Conservation (phyloP, 2,329 filamentous ascomycete genomes). For the Pseudogymnoascus destructans region DNA sequence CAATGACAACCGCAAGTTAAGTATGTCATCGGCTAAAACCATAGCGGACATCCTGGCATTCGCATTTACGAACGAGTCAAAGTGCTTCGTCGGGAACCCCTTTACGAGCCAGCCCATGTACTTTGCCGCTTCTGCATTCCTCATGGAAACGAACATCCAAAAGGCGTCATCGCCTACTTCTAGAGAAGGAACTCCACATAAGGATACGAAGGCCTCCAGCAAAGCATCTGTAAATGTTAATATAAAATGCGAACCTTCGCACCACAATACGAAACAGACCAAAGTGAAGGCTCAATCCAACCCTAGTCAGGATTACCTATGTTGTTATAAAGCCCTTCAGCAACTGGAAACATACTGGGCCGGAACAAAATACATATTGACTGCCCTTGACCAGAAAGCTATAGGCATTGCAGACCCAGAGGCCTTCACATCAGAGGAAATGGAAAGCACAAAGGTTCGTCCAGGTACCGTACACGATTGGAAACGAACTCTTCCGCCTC, state of each 20-base stretch:
- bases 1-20: conserved; percentile 57
- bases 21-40: conserved; percentile 52
- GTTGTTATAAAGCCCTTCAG: conserved; percentile 72
- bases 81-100: conserved; percentile 75
- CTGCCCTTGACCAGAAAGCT: conserved; percentile 73
- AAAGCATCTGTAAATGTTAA: conserved; percentile 15
- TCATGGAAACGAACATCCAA: conserved; percentile 66
- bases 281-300: conserved; percentile 1
- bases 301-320: conserved; percentile 43
- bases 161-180: conserved; percentile 53
- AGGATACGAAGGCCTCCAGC: conserved; percentile 9
- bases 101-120: conserved; percentile 88
- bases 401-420: conserved; percentile 70
- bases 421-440: conserved; percentile 58
- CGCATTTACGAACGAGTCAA: conserved; percentile 72
- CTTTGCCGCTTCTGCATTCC: conserved; percentile 77
- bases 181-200: conserved; percentile 31
- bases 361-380: conserved; percentile 75
- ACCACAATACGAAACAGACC: conserved; percentile 20
- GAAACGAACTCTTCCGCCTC: conserved; percentile 20
- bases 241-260: conserved; percentile 18
- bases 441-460: conserved; percentile 52
- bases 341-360: conserved; percentile 78
- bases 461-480: conserved; percentile 29
- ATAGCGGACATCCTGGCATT: conserved; percentile 83